phyloP scores from a whole-genome alignment of 2,329 filamentous ascomycete species.

The Beauveria bassiana region DNA sequence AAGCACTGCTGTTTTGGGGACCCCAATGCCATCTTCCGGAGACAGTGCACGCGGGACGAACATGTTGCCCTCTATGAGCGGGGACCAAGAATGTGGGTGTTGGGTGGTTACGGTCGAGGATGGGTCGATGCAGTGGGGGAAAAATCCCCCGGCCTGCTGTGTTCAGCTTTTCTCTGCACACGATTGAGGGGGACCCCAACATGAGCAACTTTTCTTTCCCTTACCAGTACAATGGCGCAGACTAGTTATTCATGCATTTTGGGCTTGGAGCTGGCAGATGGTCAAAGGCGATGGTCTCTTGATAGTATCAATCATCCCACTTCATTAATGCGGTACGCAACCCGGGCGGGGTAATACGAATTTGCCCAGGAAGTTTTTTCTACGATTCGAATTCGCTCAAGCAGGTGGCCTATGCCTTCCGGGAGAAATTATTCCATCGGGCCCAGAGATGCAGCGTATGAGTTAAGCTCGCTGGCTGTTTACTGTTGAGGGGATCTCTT shows the following conservation, averaged over 20 bases:
- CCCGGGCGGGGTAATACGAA: neutral
- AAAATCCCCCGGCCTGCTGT: neutral
- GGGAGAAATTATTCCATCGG: too few species aligned
- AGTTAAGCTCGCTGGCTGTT: neutral
- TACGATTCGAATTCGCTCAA: neutral
- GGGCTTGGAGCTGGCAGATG: neutral
- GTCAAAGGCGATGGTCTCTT: neutral
- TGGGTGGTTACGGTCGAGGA: neutral
- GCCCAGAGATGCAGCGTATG: too few species aligned
- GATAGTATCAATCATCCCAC: too few species aligned
- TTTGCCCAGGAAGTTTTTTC: neutral
- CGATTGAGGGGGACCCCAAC: neutral
- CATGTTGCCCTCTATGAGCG: neutral
- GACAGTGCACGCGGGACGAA: neutral
- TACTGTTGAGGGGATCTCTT: neutral
- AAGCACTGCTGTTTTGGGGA: neutral
- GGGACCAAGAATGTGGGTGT: neutral
- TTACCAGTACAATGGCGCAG: neutral
- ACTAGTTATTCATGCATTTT: neutral
- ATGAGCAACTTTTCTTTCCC: neutral
- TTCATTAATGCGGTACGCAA: neutral
- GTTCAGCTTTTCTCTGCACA: neutral
- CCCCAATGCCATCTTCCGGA: neutral
- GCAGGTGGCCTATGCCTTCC: neutral
- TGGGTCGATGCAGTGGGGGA: slow-evolving; percentile 7